These are phyloP conservation scores for Alloteropsis semialata DNA, from an alignment of 176 grass and related monocot species.

Conservation along the genomic window DNA sequence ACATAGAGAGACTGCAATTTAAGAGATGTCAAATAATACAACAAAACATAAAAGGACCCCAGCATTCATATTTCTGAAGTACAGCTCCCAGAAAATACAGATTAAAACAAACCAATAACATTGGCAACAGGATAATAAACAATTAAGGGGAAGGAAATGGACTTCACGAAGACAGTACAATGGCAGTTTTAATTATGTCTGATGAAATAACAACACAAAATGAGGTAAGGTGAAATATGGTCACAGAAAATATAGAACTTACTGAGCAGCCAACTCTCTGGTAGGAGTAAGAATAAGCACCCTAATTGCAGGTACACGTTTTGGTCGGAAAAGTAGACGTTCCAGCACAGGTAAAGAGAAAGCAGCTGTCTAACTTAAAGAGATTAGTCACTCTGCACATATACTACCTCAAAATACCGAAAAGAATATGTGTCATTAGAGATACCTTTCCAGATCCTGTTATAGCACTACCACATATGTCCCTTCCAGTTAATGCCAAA, in stretches of 20 bases:
- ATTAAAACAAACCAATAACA: not conserved
- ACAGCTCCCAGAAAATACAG: not conserved
- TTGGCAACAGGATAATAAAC: not conserved
- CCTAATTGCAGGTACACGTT: slow-evolving; percentile 87
- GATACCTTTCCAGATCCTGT: slow-evolving; percentile 95
- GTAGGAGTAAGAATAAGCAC: slow-evolving; percentile 97
- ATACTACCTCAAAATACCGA: slow-evolving; percentile 11
- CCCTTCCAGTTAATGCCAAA: slow-evolving; percentile 88
- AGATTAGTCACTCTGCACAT: slow-evolving; percentile 30
- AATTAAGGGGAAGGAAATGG: not conserved
- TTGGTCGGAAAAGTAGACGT: slow-evolving; percentile 85
- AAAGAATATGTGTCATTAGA: slow-evolving; percentile 13
- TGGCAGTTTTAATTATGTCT: not conserved
- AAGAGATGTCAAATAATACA: not conserved
- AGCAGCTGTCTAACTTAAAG: slow-evolving; percentile 81
- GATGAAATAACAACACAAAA: slow-evolving; percentile 16
- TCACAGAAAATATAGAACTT: slow-evolving; percentile 39
- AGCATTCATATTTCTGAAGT: not conserved
- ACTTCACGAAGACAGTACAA: not conserved
- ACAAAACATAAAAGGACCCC: not conserved
- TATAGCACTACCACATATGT: slow-evolving; percentile 97
- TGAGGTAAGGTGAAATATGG: not conserved
- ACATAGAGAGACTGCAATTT: not conserved
- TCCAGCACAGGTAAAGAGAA: slow-evolving; percentile 88
- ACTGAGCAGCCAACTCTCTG: slow-evolving; percentile 95